Base-by-base conservation (phyloP, 164 flowering plant genomes). In the Magnolia officinalis region DNA sequence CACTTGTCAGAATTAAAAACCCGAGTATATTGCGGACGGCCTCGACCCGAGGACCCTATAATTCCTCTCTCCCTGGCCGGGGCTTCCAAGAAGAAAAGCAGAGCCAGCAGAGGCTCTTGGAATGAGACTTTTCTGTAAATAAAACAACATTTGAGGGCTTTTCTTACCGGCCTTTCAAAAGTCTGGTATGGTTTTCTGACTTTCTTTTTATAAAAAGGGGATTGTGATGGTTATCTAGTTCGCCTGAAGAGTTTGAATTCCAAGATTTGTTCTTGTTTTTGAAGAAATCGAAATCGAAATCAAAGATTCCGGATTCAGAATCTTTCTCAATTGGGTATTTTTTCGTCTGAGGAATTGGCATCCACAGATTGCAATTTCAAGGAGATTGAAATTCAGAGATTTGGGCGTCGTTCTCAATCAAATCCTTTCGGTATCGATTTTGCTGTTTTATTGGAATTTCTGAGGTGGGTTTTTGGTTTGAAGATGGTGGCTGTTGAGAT, bases 401-500 rank as follows among this genome's bases (percentile, higher is more conserved):
- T 37, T 37, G 45, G 45, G 45, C 45, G 45, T 37, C 45, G 45
- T 37, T 37, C 45, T 37, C 45, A 37, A 37, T 37, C 45, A 8
- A 55, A 11, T 55, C 18, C 18, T 55, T 55, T 11, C 61, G 18
- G 61, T 55, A 11, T 55, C 61, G 61, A 55, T 55, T 55, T 16
- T 11, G 61, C 18, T 55, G 13, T 55, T 11, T 55, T 55, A 11
- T 55, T 55, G 61, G 61, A 9, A 55, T 55, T 16, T 55, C 18
- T 16, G 18, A 55, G 61, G 69, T 21, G 13, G 69, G 69, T 66
- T 24, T 66, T 65, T 24, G 23, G 13, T 66, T 66, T 63, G 37
- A 61, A 7, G 10, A 78, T 78, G 80, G 80, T 55, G 11, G 76
- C 72, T 2, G 59, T 61, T 61, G 76, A 67, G 10, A 67, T 51